Evolutionary conservation across 495 filamentous ascomycete species (phyloP).

Genomic region (Penicillium bovifimosum): DNA sequence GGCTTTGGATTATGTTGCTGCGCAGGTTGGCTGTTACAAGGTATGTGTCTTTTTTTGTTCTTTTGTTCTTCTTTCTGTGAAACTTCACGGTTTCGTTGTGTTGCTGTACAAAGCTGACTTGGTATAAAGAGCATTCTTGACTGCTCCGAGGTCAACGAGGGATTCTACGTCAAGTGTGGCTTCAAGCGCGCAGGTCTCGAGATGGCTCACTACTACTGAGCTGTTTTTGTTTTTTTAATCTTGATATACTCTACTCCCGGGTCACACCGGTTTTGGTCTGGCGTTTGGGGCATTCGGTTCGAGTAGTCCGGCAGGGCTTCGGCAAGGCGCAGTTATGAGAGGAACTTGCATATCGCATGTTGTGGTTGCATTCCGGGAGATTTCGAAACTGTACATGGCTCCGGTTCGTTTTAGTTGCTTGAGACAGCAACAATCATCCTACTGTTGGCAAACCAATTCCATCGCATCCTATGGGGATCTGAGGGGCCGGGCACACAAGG

Average conservation of each 20-base stretch:
- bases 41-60: slow-evolving; percentile 40
- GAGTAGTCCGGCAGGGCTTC: slow-evolving; percentile 6
- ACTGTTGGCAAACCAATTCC: neutral
- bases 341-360: neutral
- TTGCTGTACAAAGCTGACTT: slow-evolving; percentile 3
- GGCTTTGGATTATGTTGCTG: slow-evolving; percentile 82
- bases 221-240: neutral
- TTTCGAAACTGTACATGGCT: neutral
- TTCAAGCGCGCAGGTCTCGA: slow-evolving; percentile 89
- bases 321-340: slow-evolving; percentile 2
- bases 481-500: neutral
- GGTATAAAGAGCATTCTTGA: slow-evolving; percentile 59
- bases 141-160: slow-evolving; percentile 82
- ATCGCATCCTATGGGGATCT: neutral
- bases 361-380: neutral
- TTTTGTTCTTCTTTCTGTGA: neutral
- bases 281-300: slow-evolving; percentile 14
- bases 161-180: slow-evolving; percentile 98
- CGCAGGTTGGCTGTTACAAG: slow-evolving; percentile 88
- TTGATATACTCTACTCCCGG: neutral
- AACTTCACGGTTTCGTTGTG: neutral
- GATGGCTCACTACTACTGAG: slow-evolving; percentile 93
- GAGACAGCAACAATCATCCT: neutral
- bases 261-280: slow-evolving; percentile 1
- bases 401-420: neutral